Conservation (phyloP, 768 basidiomycete genomes). For the Imleria badia region DNA sequence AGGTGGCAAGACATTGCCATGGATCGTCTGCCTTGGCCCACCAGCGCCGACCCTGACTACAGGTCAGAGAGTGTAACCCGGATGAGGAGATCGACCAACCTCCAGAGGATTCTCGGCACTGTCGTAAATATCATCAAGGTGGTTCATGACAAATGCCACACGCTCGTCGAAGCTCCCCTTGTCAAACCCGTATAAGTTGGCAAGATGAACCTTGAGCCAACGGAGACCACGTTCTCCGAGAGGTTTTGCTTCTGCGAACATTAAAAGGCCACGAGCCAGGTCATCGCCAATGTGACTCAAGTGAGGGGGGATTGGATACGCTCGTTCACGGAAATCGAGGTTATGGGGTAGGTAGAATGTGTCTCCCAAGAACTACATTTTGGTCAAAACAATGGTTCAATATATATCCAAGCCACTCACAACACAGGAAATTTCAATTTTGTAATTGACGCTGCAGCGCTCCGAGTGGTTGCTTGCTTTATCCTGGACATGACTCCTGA, state of each 20-base stretch:
- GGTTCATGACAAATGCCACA: slow-evolving; percentile 69
- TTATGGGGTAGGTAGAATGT: slow-evolving; percentile 93
- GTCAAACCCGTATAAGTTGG: slow-evolving; percentile 92
- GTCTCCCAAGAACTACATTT: slow-evolving; percentile 75
- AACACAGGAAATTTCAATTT: slow-evolving; percentile 91
- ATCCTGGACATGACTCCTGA: slow-evolving; percentile 52
- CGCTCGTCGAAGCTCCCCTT: slow-evolving; percentile 96
- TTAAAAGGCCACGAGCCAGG: slow-evolving; percentile 81
- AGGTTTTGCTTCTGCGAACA: slow-evolving; percentile 76
- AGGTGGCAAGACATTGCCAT: slow-evolving; percentile 95
- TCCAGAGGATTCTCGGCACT: slow-evolving; percentile 78
- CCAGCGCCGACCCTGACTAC: slow-evolving; percentile 68
- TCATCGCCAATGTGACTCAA: slow-evolving; percentile 96
- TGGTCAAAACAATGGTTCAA: not conserved
- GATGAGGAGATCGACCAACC: slow-evolving; percentile 38
- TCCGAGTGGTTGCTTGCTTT: slow-evolving; percentile 91
- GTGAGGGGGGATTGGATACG: slow-evolving; percentile 96
- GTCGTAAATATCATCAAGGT: slow-evolving; percentile 77
- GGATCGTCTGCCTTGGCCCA: slow-evolving; percentile 93
- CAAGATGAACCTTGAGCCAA: slow-evolving; percentile 95
- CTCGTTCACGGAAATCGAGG: slow-evolving; percentile 95
- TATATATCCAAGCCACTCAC: slow-evolving; percentile 44
- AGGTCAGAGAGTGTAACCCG: slow-evolving; percentile 1
- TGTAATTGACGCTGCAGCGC: slow-evolving; percentile 92
- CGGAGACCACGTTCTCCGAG: slow-evolving; percentile 82